A percentile compares a stretch with the other conserved stretches of the same genome.
phyloP scores from a whole-genome alignment of 371 early-diverging fungal genomes.

The Lichtheimia ornata region DNA sequence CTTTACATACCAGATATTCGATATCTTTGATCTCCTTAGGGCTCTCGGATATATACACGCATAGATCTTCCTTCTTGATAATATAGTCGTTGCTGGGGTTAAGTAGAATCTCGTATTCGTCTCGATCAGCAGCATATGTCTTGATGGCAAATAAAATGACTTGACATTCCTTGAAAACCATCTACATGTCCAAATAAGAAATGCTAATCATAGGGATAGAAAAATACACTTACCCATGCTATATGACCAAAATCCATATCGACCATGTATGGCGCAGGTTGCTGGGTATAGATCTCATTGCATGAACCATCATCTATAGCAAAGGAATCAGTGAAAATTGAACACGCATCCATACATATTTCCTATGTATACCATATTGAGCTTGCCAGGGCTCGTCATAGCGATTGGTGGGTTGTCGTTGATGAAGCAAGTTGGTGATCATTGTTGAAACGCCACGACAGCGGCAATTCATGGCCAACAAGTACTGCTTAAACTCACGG shows the following conservation, averaged over 20 bases:
- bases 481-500: constrained; percentile 71
- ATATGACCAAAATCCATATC: constrained; percentile 61
- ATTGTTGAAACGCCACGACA: constrained; percentile 71
- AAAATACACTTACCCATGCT: constrained; percentile 45
- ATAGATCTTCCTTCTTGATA: constrained; percentile 54
- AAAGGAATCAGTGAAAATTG: background rate
- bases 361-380: constrained; percentile 58
- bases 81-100: constrained; percentile 70
- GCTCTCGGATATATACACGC: constrained; percentile 68
- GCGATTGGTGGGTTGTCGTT: constrained; percentile 54
- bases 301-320: constrained; percentile 62
- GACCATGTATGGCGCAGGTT: constrained; percentile 54
- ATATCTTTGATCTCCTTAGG: constrained; percentile 55
- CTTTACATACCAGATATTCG: constrained; percentile 29
- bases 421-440: constrained; percentile 70
- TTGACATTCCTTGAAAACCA: constrained; percentile 72
- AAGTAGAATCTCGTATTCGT: constrained; percentile 49
- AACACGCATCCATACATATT: background rate
- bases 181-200: constrained; percentile 23
- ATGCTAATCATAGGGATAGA: background rate
- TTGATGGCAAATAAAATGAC: constrained; percentile 69
- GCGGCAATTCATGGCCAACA: constrained; percentile 68
- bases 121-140: constrained; percentile 24
- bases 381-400: constrained; percentile 76
- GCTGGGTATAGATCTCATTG: constrained; percentile 67